Evolutionary conservation across 805 yeast genomes (phyloP).

Genomic region (Candida ovalis): DNA sequence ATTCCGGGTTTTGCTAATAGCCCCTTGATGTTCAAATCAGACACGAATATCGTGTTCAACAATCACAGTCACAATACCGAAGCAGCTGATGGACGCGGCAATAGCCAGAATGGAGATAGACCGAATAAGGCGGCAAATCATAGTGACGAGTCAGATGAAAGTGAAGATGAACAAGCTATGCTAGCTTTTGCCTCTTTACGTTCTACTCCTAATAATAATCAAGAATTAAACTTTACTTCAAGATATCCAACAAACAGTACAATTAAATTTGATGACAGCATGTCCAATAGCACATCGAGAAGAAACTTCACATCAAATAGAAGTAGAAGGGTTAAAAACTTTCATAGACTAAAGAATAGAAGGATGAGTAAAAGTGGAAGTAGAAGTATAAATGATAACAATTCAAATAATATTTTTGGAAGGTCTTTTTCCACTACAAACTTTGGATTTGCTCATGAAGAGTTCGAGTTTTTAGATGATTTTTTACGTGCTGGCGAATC

Average conservation of each 20-base stretch:
- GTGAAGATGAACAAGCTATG: slow-evolving; percentile 30
- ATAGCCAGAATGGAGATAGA: not conserved
- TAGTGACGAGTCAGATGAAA: slow-evolving; percentile 17
- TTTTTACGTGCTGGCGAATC: slow-evolving; percentile 33
- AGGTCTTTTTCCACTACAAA: slow-evolving; percentile 10
- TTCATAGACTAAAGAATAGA: slow-evolving; percentile 36
- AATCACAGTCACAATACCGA: not conserved
- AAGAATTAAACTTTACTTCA: slow-evolving; percentile 29
- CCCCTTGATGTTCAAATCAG: not conserved
- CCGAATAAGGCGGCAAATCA: not conserved
- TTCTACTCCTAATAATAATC: slow-evolving; percentile 37
- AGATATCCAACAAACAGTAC: slow-evolving; percentile 15
- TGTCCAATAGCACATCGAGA: slow-evolving; percentile 8
- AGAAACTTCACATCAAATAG: slow-evolving; percentile 16
- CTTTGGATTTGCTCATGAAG: slow-evolving; percentile 23
- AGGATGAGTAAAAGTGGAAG: slow-evolving; percentile 46
- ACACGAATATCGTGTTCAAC: not conserved
- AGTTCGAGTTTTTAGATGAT: slow-evolving; percentile 31
- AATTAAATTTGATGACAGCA: slow-evolving; percentile 16
- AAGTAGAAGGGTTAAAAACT: slow-evolving; percentile 19
- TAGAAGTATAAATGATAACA: slow-evolving; percentile 14
- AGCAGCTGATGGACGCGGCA: not conserved
- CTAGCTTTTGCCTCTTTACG: slow-evolving; percentile 22
- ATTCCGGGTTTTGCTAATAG: not conserved
- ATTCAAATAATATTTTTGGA: slow-evolving; percentile 7